Evolutionary conservation across 2,329 filamentous ascomycete species (phyloP), one percentile per base, ranked within the genome.

Genomic region (Penicillium occitanis): DNA sequence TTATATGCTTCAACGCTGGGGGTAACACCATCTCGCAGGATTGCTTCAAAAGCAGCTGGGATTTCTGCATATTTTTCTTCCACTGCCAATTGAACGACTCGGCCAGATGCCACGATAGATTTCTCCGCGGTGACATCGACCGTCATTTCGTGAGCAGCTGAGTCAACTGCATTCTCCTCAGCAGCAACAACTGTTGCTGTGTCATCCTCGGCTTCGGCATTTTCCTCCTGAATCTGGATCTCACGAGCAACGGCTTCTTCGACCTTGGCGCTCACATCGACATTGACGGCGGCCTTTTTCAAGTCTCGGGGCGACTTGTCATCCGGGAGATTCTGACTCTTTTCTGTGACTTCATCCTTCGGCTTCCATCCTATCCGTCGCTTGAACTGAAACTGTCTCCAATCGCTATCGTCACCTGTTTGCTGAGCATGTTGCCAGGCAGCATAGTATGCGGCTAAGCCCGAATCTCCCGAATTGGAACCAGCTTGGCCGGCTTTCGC

Each of bases 1-100:
- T 97, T 97, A 84, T 99, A 99, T n/a, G 94, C 91, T 57, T 88
- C 85, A 58, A 92, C 88, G 6, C 90, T 91, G 42, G 95, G 95
- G 73, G 88, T 88, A 68, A 96, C 86, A 57, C 92, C 91, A 69
- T 91, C 90, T 57, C 89, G 88, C 69, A 98, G 85, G 88, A 98
- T 92, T 33, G 89, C 87, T 83, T 97, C 92, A 76, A 99, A 99
- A 3, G 95, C 88, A 46, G 89, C 88, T 0, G 94, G 94, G 55
- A 99, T 95, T 76, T 97, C 92, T 14, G 87, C 88, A 86, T 92
- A 96, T 67, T 91, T 89, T 64, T 88, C 85, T 71, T 86, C 82
- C 64, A 89, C 84, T 5, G 90, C 89, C 59, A 98, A 86, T 72
- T 89, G 87, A 63, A 88, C 85, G 19, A 99, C 87, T 71, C 93